phyloP scores from a whole-genome alignment of 495 filamentous ascomycete species.

The Trichoderma virens region DNA sequence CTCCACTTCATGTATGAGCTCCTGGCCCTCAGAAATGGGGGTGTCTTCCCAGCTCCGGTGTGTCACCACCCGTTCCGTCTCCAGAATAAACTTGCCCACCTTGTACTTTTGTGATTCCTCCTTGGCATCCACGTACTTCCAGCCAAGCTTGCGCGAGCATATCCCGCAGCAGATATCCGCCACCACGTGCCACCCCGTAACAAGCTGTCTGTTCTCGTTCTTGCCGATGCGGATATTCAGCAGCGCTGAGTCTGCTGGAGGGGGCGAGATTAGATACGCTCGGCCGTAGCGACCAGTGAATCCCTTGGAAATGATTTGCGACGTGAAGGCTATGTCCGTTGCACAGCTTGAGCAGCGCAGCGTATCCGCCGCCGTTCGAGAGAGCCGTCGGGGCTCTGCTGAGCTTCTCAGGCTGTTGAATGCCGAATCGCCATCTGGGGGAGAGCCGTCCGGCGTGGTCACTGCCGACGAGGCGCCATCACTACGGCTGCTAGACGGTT shows the following conservation, averaged over 20 bases:
- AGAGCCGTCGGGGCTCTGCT: constrained; percentile 16
- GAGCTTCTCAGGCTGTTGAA: background rate
- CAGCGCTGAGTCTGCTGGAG: constrained; percentile 26
- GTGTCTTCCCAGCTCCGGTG: constrained; percentile 63
- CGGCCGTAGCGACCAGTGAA: constrained; percentile 93
- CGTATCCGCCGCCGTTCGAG: constrained; percentile 32
- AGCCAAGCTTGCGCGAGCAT: constrained; percentile 67
- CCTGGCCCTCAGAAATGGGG: constrained; percentile 16
- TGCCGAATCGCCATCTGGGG: background rate
- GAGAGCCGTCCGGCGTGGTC: constrained; percentile 19
- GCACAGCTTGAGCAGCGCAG: constrained; percentile 70
- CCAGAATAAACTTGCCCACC: constrained; percentile 92
- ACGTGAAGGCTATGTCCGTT: constrained; percentile 63
- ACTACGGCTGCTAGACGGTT: constrained; percentile 22
- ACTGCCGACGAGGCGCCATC: constrained; percentile 21
- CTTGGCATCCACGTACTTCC: constrained; percentile 87
- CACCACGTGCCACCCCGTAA: constrained; percentile 67
- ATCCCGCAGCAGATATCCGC: constrained; percentile 45
- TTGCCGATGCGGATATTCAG: constrained; percentile 41
- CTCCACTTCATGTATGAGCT: constrained; percentile 11
- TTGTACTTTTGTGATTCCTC: constrained; percentile 83
- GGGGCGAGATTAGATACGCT: constrained; percentile 73
- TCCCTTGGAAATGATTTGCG: constrained; percentile 81
- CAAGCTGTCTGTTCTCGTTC: constrained; percentile 61
- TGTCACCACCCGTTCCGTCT: constrained; percentile 64